Conservation (phyloP, 345 rosid genomes). For the Salix viminalis region DNA sequence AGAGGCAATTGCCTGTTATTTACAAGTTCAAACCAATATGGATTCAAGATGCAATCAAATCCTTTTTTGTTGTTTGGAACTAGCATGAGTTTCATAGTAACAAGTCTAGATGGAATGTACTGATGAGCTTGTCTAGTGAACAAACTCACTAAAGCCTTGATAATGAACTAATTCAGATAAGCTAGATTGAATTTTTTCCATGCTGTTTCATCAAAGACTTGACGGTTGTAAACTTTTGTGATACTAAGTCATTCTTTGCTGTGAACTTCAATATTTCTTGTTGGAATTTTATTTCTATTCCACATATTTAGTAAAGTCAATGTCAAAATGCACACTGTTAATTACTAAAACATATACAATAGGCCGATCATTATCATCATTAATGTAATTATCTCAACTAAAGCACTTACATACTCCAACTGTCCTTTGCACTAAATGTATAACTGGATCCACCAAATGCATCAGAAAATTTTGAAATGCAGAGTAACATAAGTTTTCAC, state of each 20-base stretch:
- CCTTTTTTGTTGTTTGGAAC: not conserved
- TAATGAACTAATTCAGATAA: not conserved
- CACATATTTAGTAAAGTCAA: not conserved
- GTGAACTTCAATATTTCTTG: not conserved
- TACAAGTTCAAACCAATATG: not conserved
- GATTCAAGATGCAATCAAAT: not conserved
- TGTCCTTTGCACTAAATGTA: not conserved
- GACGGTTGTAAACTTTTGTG: not conserved
- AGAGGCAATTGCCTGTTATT: not conserved
- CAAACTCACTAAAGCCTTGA: not conserved
- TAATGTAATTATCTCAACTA: not conserved
- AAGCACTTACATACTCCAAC: not conserved
- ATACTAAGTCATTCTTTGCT: not conserved
- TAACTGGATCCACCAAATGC: not conserved
- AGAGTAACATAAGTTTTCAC: not conserved
- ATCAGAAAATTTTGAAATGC: not conserved
- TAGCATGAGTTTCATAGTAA: not conserved
- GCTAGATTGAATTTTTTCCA: not conserved
- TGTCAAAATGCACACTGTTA: not conserved
- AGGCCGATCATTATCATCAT: not conserved
- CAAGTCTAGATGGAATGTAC: not conserved
- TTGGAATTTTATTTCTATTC: not conserved
- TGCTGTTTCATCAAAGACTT: not conserved
- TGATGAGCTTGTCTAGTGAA: not conserved
- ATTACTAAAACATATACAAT: not conserved